Base-by-base conservation (phyloP, 495 filamentous ascomycete species). In the Penicillium argentinense region DNA sequence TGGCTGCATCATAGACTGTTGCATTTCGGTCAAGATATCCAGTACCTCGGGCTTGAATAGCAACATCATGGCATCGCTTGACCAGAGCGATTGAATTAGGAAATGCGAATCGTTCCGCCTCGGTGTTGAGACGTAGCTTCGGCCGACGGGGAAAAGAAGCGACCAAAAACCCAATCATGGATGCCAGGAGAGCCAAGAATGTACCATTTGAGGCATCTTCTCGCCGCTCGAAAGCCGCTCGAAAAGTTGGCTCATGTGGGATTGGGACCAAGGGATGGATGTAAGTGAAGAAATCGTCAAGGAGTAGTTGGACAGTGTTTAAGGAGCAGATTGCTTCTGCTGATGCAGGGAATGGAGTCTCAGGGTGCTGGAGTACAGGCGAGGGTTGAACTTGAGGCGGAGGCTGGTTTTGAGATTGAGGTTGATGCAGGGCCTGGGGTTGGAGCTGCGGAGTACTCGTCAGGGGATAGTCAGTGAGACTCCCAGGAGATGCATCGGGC, bases 231-330 rank as follows among this genome's bases (percentile, higher is more conserved):
- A 92, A 85, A 3, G 85, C 83, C 42, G 78, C 75, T 24, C 88
- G 79, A 53, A 95, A 95, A n/a, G 85, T 83, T 0, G 86, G 86
- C 50, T 95, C 88, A 62, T 96, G 90, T 0, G 90, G 90, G 38
- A 96, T 79, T 0, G 90, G 90, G 24, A 83, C 76, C n/a, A 96
- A 71, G 1, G 90, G 90, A 58, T 96, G 87, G 42, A 95, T 89
- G 60, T 90, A 92, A 6, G 83, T 90, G 59, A 95, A 95, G 68
- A 88, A 95, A 68, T 96, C 90, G 60, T 92, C 87, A 9, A 96
- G 72, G 5, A 95, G 74, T 3, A 82, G 68, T 33, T 82, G 72
- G 32, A 95, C 66, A 0, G 85, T 79, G 23, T 78, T 65, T 54
- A 83, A 62, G 0, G 87, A 80, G 47, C 87, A 89, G 34, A 96